A percentile compares a stretch with the other conserved stretches of the same genome.
Conservation (phyloP, 495 filamentous ascomycete genomes). For the Aspergillus heteromorphus region DNA sequence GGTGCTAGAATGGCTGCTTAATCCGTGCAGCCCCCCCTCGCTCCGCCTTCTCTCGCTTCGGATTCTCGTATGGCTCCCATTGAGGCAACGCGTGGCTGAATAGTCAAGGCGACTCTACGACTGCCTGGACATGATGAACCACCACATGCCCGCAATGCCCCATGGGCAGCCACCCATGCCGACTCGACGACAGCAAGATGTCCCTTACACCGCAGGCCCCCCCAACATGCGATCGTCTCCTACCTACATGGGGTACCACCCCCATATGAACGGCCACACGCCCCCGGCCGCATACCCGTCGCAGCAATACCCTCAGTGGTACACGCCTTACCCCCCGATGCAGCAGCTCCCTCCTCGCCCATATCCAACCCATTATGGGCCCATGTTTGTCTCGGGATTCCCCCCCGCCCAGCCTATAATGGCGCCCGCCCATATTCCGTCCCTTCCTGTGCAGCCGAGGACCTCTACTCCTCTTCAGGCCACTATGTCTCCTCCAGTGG, state of each 20-base stretch:
- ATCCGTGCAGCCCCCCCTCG: slow-evolving; percentile 19
- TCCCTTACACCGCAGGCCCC: slow-evolving; percentile 39
- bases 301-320: slow-evolving; percentile 43
- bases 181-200: slow-evolving; percentile 45
- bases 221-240: slow-evolving; percentile 43
- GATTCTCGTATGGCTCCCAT: slow-evolving; percentile 40
- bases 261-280: slow-evolving; percentile 42
- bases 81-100: slow-evolving; percentile 41
- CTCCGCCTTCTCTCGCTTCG: slow-evolving; percentile 18
- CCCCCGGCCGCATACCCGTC: slow-evolving; percentile 35
- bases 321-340: slow-evolving; percentile 44
- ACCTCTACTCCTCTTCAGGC: slow-evolving; percentile 39
- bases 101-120: slow-evolving; percentile 34
- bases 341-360: slow-evolving; percentile 42
- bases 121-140: slow-evolving; percentile 49
- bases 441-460: slow-evolving; percentile 34
- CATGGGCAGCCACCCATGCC: slow-evolving; percentile 53
- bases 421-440: slow-evolving; percentile 33
- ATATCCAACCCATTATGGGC: slow-evolving; percentile 38
- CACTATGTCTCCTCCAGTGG: slow-evolving; percentile 37
- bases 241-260: slow-evolving; percentile 42
- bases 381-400: slow-evolving; percentile 48
- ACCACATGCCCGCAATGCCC: slow-evolving; percentile 48
- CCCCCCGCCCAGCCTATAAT: slow-evolving; percentile 40
- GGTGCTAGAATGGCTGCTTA: slow-evolving; percentile 37